Evolutionary conservation across 108 stramenopile species (phyloP).

Genomic region (Conticribra weissflogii): DNA sequence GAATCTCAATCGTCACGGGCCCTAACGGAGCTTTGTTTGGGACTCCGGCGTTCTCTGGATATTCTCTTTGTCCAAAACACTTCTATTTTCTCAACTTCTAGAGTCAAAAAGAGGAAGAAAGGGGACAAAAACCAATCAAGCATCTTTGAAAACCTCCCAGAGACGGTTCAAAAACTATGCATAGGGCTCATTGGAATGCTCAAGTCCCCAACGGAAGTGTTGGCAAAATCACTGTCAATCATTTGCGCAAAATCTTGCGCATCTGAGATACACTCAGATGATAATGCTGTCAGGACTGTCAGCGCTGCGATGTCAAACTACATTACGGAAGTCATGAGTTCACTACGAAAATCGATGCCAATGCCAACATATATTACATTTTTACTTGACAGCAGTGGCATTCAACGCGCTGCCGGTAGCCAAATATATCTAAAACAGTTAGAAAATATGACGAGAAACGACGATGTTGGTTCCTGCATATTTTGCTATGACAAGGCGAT

Average conservation of each 20-base stretch:
- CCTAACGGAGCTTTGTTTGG: conserved; percentile 30
- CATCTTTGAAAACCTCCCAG: conserved; percentile 63
- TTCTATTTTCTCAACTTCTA: background rate
- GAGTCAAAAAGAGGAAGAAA: conserved; percentile 14
- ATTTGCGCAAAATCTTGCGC: conserved; percentile 46
- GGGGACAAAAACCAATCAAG: conserved; percentile 21
- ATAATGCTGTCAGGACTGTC: conserved; percentile 4
- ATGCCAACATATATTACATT: conserved; percentile 67
- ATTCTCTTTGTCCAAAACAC: conserved; percentile 12
- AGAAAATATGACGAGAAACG: background rate
- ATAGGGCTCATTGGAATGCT: conserved; percentile 60
- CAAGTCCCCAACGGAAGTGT: conserved; percentile 39
- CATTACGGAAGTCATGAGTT: conserved; percentile 56
- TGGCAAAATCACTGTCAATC: conserved; percentile 37
- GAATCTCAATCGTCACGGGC: conserved; percentile 4
- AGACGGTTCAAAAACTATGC: conserved; percentile 48
- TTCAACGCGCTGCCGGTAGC: conserved; percentile 22
- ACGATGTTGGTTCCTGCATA: background rate
- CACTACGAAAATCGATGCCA: conserved; percentile 59
- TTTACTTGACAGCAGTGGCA: conserved; percentile 52
- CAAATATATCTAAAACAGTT: background rate
- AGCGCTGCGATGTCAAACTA: conserved; percentile 35
- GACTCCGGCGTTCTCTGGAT: conserved; percentile 27
- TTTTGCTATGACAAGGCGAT: conserved; percentile 41
- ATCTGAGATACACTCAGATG: conserved; percentile 14